Conservation (phyloP, 2,329 filamentous ascomycete species). For the Lojkania enalia region DNA sequence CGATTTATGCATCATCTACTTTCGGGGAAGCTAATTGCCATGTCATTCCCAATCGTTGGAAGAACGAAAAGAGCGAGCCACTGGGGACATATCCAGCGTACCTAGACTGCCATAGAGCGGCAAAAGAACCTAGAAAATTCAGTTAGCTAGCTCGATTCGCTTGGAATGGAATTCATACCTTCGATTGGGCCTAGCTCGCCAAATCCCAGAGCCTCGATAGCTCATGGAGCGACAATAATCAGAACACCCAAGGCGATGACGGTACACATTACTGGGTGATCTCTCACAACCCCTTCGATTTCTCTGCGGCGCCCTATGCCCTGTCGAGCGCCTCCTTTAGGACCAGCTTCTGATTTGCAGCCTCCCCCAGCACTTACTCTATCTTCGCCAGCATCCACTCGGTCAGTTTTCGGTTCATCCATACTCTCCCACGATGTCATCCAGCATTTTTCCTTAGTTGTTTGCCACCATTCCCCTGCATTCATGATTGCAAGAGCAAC, state of each 20-base stretch:
- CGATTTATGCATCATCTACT: no score
- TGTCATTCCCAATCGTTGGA: slow-evolving; percentile 50
- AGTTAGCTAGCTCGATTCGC: not conserved
- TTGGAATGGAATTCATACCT: slow-evolving; percentile 20
- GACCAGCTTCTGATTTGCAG: slow-evolving; percentile 26
- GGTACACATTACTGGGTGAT: slow-evolving; percentile 34
- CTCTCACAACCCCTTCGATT: slow-evolving; percentile 32
- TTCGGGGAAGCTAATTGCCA: no score
- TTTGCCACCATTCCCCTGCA: slow-evolving; percentile 20
- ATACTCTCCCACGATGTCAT: slow-evolving; percentile 25
- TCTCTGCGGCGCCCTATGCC: slow-evolving; percentile 25
- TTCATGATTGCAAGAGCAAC: slow-evolving; percentile 24
- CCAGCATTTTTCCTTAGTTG: slow-evolving; percentile 24
- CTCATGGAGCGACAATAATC: slow-evolving; percentile 29
- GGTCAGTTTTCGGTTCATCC: slow-evolving; percentile 40
- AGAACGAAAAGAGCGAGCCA: slow-evolving; percentile 47
- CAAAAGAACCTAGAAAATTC: slow-evolving; percentile 35
- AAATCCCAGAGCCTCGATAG: slow-evolving; percentile 38
- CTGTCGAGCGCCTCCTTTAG: slow-evolving; percentile 29
- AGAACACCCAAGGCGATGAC: slow-evolving; percentile 38
- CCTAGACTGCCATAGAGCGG: slow-evolving; percentile 45
- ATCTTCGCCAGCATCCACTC: slow-evolving; percentile 33
- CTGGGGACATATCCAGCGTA: slow-evolving; percentile 48
- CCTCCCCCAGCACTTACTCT: slow-evolving; percentile 24
- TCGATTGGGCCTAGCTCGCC: slow-evolving; percentile 33